phyloP scores from a whole-genome alignment of 2,329 filamentous ascomycete species.

The Nemania sp. region DNA sequence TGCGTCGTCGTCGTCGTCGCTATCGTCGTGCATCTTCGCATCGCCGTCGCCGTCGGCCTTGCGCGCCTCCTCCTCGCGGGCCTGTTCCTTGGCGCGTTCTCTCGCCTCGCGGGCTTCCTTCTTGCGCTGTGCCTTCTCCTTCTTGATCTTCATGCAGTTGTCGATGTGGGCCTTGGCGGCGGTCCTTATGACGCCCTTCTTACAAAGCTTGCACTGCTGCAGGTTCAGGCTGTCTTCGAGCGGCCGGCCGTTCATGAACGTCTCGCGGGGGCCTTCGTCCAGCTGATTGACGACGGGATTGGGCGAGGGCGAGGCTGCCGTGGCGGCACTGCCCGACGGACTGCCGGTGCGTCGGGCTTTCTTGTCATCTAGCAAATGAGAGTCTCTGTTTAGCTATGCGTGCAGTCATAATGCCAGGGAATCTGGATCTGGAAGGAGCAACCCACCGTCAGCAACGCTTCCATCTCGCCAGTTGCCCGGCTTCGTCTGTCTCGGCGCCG shows the following conservation, averaged over 20 bases:
- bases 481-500: slow-evolving; percentile 63
- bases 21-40: slow-evolving; percentile 46
- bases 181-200: slow-evolving; percentile 78
- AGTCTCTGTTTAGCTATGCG: too few species aligned
- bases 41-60: slow-evolving; percentile 53
- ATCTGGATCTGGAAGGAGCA: too few species aligned
- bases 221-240: slow-evolving; percentile 79
- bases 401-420: too few species aligned
- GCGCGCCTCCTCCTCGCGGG: slow-evolving; percentile 58
- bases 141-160: slow-evolving; percentile 82
- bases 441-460: slow-evolving; percentile 64
- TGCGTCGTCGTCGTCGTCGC: slow-evolving; percentile 54
- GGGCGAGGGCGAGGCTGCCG: slow-evolving; percentile 50
- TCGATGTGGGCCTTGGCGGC: slow-evolving; percentile 79
- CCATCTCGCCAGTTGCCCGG: slow-evolving; percentile 73
- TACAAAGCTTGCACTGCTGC: slow-evolving; percentile 91
- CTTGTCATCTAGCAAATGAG: slow-evolving; percentile 57
- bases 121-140: slow-evolving; percentile 76
- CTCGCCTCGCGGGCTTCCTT: slow-evolving; percentile 74
- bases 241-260: slow-evolving; percentile 80
- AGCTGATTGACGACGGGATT: slow-evolving; percentile 67
- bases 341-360: slow-evolving; percentile 51
- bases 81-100: slow-evolving; percentile 66
- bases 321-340: slow-evolving; percentile 45
- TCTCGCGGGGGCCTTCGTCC: slow-evolving; percentile 74